These are phyloP conservation scores for Acanthamoeba divionensis DNA, from an alignment of 208 protist species.

Conservation along the genomic window DNA sequence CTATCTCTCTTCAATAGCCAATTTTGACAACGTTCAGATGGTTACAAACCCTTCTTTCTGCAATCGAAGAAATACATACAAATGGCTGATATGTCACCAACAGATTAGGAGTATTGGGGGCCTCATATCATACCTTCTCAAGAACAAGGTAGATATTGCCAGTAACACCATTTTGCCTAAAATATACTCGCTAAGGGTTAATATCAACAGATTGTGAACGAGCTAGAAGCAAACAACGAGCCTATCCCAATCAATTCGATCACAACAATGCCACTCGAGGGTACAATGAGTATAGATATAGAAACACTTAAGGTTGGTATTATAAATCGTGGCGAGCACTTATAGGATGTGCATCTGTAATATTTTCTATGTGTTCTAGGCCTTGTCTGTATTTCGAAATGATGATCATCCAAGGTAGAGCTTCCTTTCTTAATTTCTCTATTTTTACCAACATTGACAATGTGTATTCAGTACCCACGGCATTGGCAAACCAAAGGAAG, in stretches of 20 bases:
- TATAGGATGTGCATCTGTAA: not conserved
- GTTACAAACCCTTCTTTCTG: not conserved
- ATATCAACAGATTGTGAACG: constrained; percentile 7
- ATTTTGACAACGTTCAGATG: constrained; percentile 2
- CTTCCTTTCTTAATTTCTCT: too few relatives aligned
- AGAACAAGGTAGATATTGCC: not conserved
- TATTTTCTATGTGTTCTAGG: not conserved
- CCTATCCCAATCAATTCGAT: not conserved
- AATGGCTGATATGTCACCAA: not conserved
- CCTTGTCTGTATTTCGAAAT: not conserved
- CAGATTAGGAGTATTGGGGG: constrained; percentile 3
- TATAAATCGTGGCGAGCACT: too few relatives aligned
- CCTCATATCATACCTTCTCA: not conserved
- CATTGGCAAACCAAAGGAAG: constrained; percentile 29
- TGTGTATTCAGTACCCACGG: constrained; percentile 12
- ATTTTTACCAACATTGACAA: too few relatives aligned
- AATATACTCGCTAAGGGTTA: too few relatives aligned
- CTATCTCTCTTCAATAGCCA: not conserved
- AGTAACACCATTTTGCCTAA: too few relatives aligned
- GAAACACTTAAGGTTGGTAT: constrained; percentile 34
- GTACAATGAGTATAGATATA: not conserved
- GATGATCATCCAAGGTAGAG: not conserved
- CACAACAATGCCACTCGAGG: not conserved
- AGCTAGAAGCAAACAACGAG: not conserved
- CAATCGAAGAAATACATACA: not conserved